Evolutionary conservation across 345 rosid genomes (phyloP), one percentile per base, ranked within the genome.

Genomic region (Anastatica hierochuntica): DNA sequence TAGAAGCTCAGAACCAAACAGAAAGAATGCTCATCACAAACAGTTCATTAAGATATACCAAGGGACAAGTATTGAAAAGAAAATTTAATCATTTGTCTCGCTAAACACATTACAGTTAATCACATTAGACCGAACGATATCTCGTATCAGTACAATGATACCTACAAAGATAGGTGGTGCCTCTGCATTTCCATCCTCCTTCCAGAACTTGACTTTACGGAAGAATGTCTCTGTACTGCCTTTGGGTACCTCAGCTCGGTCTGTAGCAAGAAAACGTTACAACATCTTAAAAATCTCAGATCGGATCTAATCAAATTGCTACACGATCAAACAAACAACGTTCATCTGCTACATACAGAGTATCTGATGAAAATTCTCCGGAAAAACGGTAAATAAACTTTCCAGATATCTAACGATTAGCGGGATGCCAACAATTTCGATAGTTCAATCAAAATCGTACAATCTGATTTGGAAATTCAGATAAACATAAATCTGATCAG

Each of bases 131-230:
- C 47, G 44, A n/a, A n/a, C 46, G 41, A 11, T 26, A 44, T 53
- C 6, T 49, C 64, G 37, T 44, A 49, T 34, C 14, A 43, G 47
- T 52, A 77, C 61, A 53, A 60, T 60, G 77, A 76, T 83, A 85
- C 97, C 88, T 83, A 89, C 97, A 90, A 92, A 92, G 78, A 92
- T 90, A 79, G 97, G 97, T 29, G 97, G 95, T 8, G 97, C 95
- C 72, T 88, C 97, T 47, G 85, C 90, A 61, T 85, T 80, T 9
- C 82, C 98, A 56, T 92, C 98, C 13, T 83, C 97, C 57, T 83
- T 92, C 98, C 98, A 92, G 52, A 92, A 92, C 86, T 92, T 88
- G 36, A 88, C 98, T 75, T 92, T 92, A 2, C 97, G 82, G 67
- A 88, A 92, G 73, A 92, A 92, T 14, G 83, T 83, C 77, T 92